Percentiles rank a stretch among this genome's conserved stretches.
Evolutionary conservation across 164 flowering plant species (phyloP).

Genomic region (Litsea cubeba): DNA sequence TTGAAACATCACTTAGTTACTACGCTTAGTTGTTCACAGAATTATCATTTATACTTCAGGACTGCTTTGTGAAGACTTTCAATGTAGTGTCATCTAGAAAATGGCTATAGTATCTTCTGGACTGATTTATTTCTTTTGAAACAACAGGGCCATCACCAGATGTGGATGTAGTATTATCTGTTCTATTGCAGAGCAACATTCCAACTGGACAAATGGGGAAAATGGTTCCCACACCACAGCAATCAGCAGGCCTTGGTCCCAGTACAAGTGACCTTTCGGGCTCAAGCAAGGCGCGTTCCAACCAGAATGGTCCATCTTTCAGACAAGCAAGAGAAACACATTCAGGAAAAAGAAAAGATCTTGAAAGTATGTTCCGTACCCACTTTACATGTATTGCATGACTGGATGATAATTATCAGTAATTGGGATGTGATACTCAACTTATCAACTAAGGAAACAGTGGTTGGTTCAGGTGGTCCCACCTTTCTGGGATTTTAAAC

Average conservation of each 20-base stretch:
- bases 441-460: background rate
- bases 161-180: conserved; percentile 76
- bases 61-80: background rate
- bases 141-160: conserved; percentile 82
- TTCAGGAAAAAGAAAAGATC: conserved; percentile 59
- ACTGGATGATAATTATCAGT: background rate
- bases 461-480: background rate
- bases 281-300: conserved; percentile 46
- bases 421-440: background rate
- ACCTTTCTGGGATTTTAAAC: background rate
- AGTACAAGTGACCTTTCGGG: conserved; percentile 65
- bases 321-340: conserved; percentile 47
- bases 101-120: too few relatives aligned
- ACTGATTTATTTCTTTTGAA: background rate
- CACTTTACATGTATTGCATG: background rate
- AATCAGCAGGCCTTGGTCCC: conserved; percentile 44
- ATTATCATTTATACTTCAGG: background rate
- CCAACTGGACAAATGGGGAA: conserved; percentile 40
- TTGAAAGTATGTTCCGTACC: conserved; percentile 45
- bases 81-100: background rate
- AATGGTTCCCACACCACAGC: conserved; percentile 20
- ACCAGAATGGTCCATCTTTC: conserved; percentile 37
- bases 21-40: too few relatives aligned
- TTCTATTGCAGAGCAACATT: conserved; percentile 75
- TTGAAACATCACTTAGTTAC: background rate